Conservation (phyloP, 768 basidiomycete genomes). For the Epithele typhae region DNA sequence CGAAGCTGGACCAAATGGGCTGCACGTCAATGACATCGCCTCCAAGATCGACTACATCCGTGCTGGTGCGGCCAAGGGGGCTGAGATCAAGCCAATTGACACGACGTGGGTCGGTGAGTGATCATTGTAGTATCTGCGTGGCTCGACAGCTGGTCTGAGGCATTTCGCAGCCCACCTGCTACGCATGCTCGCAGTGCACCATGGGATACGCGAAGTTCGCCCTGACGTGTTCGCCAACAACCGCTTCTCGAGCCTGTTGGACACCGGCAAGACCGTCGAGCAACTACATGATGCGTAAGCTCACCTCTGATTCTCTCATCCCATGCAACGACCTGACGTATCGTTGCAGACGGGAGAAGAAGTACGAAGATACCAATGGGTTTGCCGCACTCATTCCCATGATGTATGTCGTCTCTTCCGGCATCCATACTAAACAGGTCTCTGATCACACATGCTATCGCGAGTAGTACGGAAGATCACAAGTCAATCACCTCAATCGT, state of each 20-base stretch:
- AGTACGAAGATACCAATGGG: conserved; percentile 4
- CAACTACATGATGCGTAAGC: conserved; percentile 3
- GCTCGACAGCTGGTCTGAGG: too few species aligned
- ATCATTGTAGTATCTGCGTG: not conserved
- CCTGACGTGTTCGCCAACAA: conserved; percentile 18
- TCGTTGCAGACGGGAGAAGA: not conserved
- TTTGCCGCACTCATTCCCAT: not conserved
- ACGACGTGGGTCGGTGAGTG: not conserved
- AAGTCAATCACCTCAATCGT: not conserved
- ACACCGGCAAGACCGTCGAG: conserved; percentile 10
- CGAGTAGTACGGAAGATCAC: too few species aligned
- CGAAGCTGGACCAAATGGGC: conserved; percentile 49
- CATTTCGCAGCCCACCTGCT: conserved; percentile 5
- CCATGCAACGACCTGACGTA: not conserved
- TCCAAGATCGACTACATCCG: conserved; percentile 27
- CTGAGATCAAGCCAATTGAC: not conserved
- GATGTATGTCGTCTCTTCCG: not conserved
- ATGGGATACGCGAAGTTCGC: conserved; percentile 17
- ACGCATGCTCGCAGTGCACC: conserved; percentile 15
- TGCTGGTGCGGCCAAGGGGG: not conserved
- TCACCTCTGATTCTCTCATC: not conserved
- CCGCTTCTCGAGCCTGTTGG: conserved; percentile 9
- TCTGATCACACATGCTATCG: too few species aligned
- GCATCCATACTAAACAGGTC: not conserved
- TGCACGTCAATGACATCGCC: conserved; percentile 42